Base-by-base conservation (phyloP, 1,284 basidiomycete genomes). In the Phylloboletellus chloephorus region DNA sequence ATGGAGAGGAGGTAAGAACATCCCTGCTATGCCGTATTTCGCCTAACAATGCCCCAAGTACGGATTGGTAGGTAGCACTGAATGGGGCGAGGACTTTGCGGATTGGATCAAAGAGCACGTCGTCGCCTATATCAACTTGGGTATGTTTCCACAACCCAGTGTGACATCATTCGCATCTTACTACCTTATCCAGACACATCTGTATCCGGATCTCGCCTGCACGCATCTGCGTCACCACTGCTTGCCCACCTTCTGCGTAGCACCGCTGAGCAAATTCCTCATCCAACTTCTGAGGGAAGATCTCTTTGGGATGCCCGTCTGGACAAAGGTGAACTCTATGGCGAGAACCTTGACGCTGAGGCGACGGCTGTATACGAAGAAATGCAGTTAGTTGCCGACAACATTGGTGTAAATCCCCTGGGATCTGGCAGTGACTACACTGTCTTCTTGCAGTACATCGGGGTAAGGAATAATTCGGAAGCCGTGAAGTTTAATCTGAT, bases 21-120 rank as follows among this genome's bases (percentile, higher is more conserved):
- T 31, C 19, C 12, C 33, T 35, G 3, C 22, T 24, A 28, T 23
- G 23, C 9, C 23, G 23, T 34, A n/a, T 31, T 41, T 43, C 21
- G 11, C 45, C 29, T 43, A 33, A 49, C 23, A 9, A 33, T 39
- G 9, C 21, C 23, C 37, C 8, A 47, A 82, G 74, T 88, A 85
- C 47, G 87, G 87, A 28, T 66, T 90, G 21, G 72, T 92, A 40
- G 88, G 88, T 8, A 80, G 76, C 48, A 88, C 84, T 7, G 87
- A 90, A 61, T 88, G 78, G 68, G 81, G 79, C 9, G 88, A 90
- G 57, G 86, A 90, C 59, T 91, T 88, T 54, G 65, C 76, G 3
- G 69, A 76, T n/a, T 89, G 80, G 77, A 74, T 90, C 37, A 62
- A 68, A 41, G 63, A 73, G 35, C 71, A 88, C 47, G 79, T 82